A percentile compares a stretch with the other conserved stretches of the same genome.
Evolutionary conservation across 164 flowering plant genomes (phyloP).

Genomic region (Paratinospora sagittata): DNA sequence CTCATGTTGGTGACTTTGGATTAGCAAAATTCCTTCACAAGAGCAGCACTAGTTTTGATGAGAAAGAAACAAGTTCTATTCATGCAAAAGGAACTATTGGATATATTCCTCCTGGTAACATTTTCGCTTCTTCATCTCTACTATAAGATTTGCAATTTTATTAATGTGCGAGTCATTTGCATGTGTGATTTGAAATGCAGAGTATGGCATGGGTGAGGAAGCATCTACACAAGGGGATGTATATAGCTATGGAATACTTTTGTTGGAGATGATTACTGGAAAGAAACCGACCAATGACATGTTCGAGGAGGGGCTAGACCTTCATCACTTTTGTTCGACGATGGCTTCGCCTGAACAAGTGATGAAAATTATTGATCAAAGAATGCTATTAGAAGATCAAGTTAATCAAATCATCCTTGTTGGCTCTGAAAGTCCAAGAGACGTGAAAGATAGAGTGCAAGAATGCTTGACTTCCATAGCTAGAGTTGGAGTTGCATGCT

Average conservation of each 20-base stretch:
- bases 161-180: no score
- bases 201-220: background rate
- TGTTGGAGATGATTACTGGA: no score
- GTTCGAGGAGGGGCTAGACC: background rate
- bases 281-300: background rate
- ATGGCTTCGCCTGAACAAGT: no score
- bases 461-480: no score
- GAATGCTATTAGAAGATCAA: no score
- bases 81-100: conserved; percentile 5
- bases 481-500: no score
- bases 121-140: no score
- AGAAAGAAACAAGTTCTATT: background rate
- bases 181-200: background rate
- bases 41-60: background rate
- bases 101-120: conserved; percentile 12
- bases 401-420: no score
- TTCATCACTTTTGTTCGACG: background rate
- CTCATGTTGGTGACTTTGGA: background rate
- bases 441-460: no score
- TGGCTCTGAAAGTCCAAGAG: no score
- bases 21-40: conserved; percentile 1
- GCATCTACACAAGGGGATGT: background rate
- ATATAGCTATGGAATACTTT: background rate
- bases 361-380: no score
- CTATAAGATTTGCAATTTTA: no score